Evolutionary conservation across 2,329 filamentous ascomycete genomes (phyloP), one percentile per base, ranked within the genome.

Genomic region (Aureobasidium zeae): DNA sequence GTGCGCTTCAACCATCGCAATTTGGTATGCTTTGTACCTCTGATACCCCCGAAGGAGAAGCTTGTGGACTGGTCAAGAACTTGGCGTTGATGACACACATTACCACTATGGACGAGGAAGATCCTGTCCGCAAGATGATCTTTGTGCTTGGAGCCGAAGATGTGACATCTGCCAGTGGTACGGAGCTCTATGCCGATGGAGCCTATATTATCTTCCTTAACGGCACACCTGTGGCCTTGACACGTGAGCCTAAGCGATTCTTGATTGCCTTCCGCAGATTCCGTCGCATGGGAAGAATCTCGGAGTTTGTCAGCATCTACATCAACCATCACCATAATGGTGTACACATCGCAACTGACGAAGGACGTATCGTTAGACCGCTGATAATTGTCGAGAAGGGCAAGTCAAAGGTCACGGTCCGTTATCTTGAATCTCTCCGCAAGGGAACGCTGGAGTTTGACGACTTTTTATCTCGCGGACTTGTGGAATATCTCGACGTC

Each of bases 11-110:
- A 58, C 88, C 91, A 5, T 98, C 91, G 1, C 91, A 98, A 54
- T 98, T 94, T 68, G 91, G 91, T 54, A 95, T 98, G 88, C 72
- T 98, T 44, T 98, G 91, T 60, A 84, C 88, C 0, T 93, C 91
- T 9, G 91, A 98, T 71, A 98, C 91, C 0, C 91, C 91, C 5
- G 91, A 98, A 80, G 91, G 91, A 66, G 91, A 98, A 69, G 88
- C 91, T 9, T 98, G 91, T 67, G 91, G 91, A 72, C 68, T 98
- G 46, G 88, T 98, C 54, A 98, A 98, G 72, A 98, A 98, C 58
- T 66, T 98, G 68, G 91, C 91, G 7, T 71, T 98, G 46, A 98
- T 98, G 91, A 98, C 93, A 39, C 93, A 98, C 58, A 96, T 98
- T 54, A 98, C 91, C 1, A 98, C 91, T 2, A 86, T 94, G 51